These are phyloP conservation scores for Pilasporangium apinafurcum DNA, from an alignment of 352 stramenopile genomes.

Conservation along the genomic window DNA sequence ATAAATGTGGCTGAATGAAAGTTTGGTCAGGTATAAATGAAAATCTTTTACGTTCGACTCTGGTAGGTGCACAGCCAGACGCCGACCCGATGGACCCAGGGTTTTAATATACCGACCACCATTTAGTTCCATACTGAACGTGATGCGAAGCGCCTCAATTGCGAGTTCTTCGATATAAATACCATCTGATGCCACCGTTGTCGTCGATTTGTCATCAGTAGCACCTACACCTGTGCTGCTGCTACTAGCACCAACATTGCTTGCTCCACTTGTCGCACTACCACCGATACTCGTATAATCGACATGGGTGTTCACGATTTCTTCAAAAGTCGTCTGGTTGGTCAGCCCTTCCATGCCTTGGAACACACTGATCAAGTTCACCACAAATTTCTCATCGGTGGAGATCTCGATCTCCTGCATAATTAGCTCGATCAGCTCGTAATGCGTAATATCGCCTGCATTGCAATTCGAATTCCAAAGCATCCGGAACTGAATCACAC, in stretches of 20 bases:
- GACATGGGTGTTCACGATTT: constrained; percentile 72
- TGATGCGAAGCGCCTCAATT: constrained; percentile 79
- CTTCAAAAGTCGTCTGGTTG: constrained; percentile 70
- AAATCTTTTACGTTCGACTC: constrained; percentile 89
- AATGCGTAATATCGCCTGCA: constrained; percentile 76
- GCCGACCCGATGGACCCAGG: constrained; percentile 59
- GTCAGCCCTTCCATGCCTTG: constrained; percentile 74
- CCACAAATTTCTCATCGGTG: constrained; percentile 88
- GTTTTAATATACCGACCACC: constrained; percentile 82
- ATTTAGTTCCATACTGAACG: constrained; percentile 85
- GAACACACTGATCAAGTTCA: constrained; percentile 87
- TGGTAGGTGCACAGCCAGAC: constrained; percentile 77
- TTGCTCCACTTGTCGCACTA: constrained; percentile 13
- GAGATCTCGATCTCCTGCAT: constrained; percentile 87
- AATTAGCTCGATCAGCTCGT: constrained; percentile 80
- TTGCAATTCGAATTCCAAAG: constrained; percentile 80
- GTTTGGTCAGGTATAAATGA: constrained; percentile 72
- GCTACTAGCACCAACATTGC: constrained; percentile 7
- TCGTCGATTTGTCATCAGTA: constrained; percentile 9
- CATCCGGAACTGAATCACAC: constrained; percentile 82
- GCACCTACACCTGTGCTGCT: not conserved
- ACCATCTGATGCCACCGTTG: constrained; percentile 30
- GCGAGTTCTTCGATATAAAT: constrained; percentile 87
- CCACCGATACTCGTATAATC: constrained; percentile 35
- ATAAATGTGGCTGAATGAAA: constrained; percentile 81